Base-by-base conservation (phyloP, 352 stramenopile species). In the Globisporangium heterothallicum region DNA sequence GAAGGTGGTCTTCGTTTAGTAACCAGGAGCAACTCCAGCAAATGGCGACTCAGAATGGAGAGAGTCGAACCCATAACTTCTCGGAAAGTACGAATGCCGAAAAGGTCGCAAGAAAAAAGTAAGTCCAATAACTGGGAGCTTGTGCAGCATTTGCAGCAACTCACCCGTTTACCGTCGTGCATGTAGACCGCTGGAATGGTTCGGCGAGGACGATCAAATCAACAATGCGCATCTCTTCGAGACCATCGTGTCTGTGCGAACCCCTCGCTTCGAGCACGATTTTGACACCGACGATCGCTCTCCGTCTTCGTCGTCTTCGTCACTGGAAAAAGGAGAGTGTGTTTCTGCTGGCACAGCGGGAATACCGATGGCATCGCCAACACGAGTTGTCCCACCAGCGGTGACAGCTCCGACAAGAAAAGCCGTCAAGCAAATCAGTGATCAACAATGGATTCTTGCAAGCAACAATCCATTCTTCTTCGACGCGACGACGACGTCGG, bases 161-260 rank as follows among this genome's bases (percentile, higher is more conserved):
- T 47, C 12, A 24, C 29, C 18, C 38, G 8, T 22, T 24, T n/a
- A n/a, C n/a, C n/a, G 43, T 22, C 16, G 6, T 14, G 48, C 53
- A 16, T 24, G 51, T 5, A 69, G 59, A 32, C 61, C 54, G 6
- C 46, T 80, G 2, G 61, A 80, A 14, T 80, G 72, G 72, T 80
- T 80, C 26, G 66, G 59, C n/a, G 61, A 76, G 2, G 72, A 83
- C 19, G 70, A 78, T 22, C 72, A 83, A 48, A 78, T 83, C 58
- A 71, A 79, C 61, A 66, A 83, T 18, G 66, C 72, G 10, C 66
- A 80, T 16, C 41, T 80, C 21, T 83, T 83, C 25, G 72, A 83
- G 58, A 80, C 72, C 8, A 35, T 82, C 14, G 66, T 69, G 38
- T 72, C 66, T 0, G 2, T 70, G 2, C 47, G 69, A n/a, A 73